Evolutionary conservation across 1,139 yeast genomes (phyloP).

Genomic region (Yamadazyma dushanensis): DNA sequence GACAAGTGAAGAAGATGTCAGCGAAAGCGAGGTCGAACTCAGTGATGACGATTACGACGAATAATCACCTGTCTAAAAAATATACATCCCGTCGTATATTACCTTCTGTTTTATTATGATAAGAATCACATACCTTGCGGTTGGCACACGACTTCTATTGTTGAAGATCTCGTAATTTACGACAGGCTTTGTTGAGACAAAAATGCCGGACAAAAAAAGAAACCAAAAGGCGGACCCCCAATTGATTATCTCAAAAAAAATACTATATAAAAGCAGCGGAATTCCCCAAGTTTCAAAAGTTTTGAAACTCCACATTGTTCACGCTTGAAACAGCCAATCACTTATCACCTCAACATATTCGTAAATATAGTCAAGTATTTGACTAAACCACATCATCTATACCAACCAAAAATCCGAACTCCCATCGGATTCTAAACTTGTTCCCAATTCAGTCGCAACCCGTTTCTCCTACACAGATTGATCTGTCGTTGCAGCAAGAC

Average conservation of each 20-base stretch:
- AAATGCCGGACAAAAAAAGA: not conserved
- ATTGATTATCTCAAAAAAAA: not conserved
- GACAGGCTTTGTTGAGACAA: conserved; percentile 2
- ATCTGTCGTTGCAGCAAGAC: conserved; percentile 2
- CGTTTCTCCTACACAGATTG: not conserved
- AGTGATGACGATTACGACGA: conserved; percentile 11
- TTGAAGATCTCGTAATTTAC: conserved; percentile 5
- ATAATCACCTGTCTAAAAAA: conserved; percentile 1
- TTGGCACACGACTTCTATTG: not conserved
- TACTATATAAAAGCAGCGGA: not conserved
- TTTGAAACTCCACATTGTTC: not conserved
- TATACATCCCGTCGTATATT: not conserved
- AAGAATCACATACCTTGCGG: not conserved
- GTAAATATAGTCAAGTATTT: no score
- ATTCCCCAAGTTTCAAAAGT: not conserved
- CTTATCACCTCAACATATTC: no score
- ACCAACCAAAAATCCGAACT: not conserved
- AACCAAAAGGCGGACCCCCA: conserved; percentile 5
- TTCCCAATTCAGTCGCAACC: conserved; percentile 2
- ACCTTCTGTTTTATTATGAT: no score
- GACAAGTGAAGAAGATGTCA: conserved; percentile 5
- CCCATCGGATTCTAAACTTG: not conserved
- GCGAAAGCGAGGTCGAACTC: conserved; percentile 5
- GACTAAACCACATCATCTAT: no score
- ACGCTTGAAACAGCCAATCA: no score